Conservation (phyloP, 2,329 filamentous ascomycete genomes). For the Aspergillus nomiae region DNA sequence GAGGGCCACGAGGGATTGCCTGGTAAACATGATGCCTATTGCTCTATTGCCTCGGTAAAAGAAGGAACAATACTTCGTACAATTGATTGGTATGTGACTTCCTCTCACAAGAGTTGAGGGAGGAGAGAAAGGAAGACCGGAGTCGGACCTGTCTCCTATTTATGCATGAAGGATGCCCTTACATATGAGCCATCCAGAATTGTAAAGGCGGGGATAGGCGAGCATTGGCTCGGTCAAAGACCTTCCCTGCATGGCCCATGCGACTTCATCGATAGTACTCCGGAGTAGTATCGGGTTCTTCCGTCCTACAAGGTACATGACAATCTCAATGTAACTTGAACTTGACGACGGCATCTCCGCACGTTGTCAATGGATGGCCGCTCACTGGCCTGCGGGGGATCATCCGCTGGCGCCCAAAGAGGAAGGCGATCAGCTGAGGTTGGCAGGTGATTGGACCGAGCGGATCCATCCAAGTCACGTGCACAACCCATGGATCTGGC, state of each 20-base stretch:
- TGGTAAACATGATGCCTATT: slow-evolving; percentile 19
- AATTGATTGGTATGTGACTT: neutral
- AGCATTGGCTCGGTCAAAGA: neutral
- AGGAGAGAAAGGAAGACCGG: neutral
- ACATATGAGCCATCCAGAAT: neutral
- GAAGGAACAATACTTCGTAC: neutral
- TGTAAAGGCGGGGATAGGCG: neutral
- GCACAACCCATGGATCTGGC: no score
- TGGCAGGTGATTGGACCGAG: neutral
- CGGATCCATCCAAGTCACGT: neutral
- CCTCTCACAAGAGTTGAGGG: neutral
- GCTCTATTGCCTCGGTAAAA: neutral
- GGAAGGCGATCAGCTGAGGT: neutral
- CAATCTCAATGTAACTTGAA: neutral
- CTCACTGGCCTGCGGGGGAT: slow-evolving; percentile 14
- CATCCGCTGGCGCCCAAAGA: neutral
- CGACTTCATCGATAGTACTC: neutral
- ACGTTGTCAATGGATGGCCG: slow-evolving; percentile 16
- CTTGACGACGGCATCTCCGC: neutral
- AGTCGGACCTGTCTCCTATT: neutral
- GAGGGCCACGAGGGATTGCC: slow-evolving; percentile 22
- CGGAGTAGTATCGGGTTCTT: neutral
- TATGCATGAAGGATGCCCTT: neutral
- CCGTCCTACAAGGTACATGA: neutral
- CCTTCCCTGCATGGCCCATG: neutral